Percentiles rank a stretch among this genome's conserved stretches.
These are phyloP conservation scores for Cordyceps pruinosa DNA, from an alignment of 2,329 filamentous ascomycete genomes.

Conservation along the genomic window DNA sequence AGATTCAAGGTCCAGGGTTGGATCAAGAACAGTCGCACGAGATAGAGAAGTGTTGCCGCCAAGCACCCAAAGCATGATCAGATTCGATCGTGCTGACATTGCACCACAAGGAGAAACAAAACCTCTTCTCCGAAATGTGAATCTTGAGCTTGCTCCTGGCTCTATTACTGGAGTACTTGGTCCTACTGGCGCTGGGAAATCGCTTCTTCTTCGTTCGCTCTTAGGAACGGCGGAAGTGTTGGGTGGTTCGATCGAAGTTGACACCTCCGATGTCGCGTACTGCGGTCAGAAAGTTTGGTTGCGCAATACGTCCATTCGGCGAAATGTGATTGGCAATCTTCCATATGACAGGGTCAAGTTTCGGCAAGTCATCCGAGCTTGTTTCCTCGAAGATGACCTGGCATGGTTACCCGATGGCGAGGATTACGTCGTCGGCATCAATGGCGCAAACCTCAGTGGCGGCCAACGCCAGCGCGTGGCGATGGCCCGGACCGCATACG, in stretches of 20 bases:
- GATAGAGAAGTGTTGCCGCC: neutral
- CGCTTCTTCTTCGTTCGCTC: neutral
- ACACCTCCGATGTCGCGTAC: neutral
- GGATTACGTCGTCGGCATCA: neutral
- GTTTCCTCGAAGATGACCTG: neutral
- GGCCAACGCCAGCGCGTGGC: slow-evolving; percentile 2
- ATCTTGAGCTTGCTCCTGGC: neutral
- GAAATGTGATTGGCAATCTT: neutral
- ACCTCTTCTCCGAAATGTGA: neutral
- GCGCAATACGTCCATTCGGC: neutral
- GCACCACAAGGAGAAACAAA: neutral
- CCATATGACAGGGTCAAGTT: neutral
- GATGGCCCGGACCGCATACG: slow-evolving; percentile 11
- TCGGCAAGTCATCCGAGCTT: neutral
- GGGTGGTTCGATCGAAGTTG: neutral
- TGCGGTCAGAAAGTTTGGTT: neutral
- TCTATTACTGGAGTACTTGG: neutral
- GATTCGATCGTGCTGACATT: neutral
- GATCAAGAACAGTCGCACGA: no score
- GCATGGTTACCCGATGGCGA: neutral
- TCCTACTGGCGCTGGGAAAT: neutral
- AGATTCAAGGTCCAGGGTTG: no score
- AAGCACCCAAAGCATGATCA: neutral
- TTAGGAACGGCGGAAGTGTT: neutral
- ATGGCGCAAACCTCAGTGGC: neutral